These are phyloP conservation scores for Mycosphaerelloides madeirae DNA, from an alignment of 2,329 filamentous ascomycete genomes.

Conservation along the genomic window DNA sequence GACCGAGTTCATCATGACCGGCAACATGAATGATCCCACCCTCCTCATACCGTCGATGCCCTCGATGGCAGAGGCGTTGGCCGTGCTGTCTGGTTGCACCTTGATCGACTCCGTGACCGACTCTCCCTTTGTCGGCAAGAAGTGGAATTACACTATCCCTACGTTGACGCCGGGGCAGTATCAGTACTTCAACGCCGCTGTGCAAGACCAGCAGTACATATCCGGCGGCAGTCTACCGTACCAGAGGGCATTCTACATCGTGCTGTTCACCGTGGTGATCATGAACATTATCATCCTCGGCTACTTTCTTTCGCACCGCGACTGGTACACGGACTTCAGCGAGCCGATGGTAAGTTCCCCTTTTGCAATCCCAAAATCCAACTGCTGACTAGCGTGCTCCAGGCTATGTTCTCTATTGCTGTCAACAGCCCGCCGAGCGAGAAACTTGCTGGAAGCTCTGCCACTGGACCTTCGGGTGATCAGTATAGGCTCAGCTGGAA, in stretches of 20 bases:
- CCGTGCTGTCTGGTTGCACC: constrained; percentile 64
- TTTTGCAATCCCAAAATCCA: neutral
- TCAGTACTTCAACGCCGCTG: constrained; percentile 59
- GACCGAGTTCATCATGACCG: constrained; percentile 40
- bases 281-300: constrained; percentile 62
- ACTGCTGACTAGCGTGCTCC: neutral
- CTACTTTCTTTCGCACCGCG: constrained; percentile 57
- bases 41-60: constrained; percentile 43
- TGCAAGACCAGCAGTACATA: constrained; percentile 65
- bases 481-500: constrained; percentile 46
- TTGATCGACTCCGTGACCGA: constrained; percentile 57
- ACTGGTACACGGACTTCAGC: constrained; percentile 71
- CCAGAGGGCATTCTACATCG: constrained; percentile 63
- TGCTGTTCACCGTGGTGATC: constrained; percentile 61
- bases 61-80: constrained; percentile 68
- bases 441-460: constrained; percentile 52
- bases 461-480: constrained; percentile 49
- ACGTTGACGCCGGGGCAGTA: constrained; percentile 38
- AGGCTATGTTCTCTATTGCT: constrained; percentile 19
- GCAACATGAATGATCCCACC: constrained; percentile 40
- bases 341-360: constrained; percentile 62
- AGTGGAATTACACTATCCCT: constrained; percentile 36
- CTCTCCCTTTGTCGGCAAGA: constrained; percentile 54
- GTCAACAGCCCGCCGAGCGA: constrained; percentile 58
- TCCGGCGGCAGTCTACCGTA: constrained; percentile 58